Evolutionary conservation across 768 basidiomycete genomes (phyloP), one percentile per base, ranked within the genome.

Genomic region (Collybia nuda): DNA sequence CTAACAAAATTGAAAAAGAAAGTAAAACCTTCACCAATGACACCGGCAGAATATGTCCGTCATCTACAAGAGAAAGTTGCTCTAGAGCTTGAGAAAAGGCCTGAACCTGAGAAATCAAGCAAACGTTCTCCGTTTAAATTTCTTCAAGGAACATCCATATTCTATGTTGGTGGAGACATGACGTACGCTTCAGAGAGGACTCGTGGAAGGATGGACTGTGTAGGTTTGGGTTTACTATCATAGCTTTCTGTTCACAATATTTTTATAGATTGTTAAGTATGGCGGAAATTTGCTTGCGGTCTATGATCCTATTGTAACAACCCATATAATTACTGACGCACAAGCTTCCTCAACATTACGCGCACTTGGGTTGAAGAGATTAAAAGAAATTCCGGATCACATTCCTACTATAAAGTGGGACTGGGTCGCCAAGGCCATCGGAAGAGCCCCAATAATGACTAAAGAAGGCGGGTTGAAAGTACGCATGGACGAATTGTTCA

Each of bases 351-450:
- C 70, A 14, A 67, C 73, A 37, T 56, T 76, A 37, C 60, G 69
- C 17, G 67, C 74, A 1, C 66, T 86, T 2, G 80, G 80, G 1
- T 58, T 86, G 18, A 80, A 74, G 56, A 61, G 43, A 5, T 63
- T 85, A 14, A 65, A 62, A 6, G 77, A 87, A 3, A 84, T 91
- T 39, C 87, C 88, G 3, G 62, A 73, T n/a, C 68, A 79, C 38
- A 83, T 88, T 9, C 82, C 85, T 8, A 82, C 81, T 9, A 76
- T 88, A 26, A 79, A 60, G 32, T 88, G 86, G 87, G 56, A 59
- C 12, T 89, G 86, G 85, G 70, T 86, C 7, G 52, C 74, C 2
- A 68, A 73, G 3, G 76, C 75, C 8, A 65, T 74, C 6, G 61
- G 63, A 28, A 60, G 53, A 48, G 56, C 55, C 2, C 53, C 48